These are phyloP conservation scores for Tylopilus sp. DNA, from an alignment of 768 basidiomycete genomes.

Conservation along the genomic window DNA sequence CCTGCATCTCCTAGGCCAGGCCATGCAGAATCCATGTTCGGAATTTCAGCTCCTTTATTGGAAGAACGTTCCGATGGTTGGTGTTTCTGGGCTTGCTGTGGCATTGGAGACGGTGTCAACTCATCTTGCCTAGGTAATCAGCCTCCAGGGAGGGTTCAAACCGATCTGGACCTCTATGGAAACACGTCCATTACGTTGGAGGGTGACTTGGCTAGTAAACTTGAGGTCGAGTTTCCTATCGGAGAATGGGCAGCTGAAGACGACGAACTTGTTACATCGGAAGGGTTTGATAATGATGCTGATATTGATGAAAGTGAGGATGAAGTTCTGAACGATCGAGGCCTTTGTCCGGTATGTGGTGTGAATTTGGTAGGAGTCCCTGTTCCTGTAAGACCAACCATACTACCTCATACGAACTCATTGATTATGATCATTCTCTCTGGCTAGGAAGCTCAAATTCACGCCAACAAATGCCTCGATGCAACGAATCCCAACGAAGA, in stretches of 20 bases:
- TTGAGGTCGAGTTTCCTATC: constrained; percentile 23
- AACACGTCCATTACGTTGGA: not conserved
- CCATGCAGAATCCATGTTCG: constrained; percentile 14
- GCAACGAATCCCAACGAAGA: constrained; percentile 11
- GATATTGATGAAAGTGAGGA: constrained; percentile 27
- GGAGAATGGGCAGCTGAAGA: constrained; percentile 73
- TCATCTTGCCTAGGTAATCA: constrained; percentile 1
- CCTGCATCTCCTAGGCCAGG: not conserved
- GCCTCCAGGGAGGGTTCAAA: not conserved
- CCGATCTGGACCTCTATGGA: not conserved
- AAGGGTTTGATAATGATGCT: constrained; percentile 21
- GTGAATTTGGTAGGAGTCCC: constrained; percentile 6
- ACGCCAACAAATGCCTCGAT: constrained; percentile 60
- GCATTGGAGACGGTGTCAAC: not conserved
- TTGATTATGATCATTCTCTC: constrained; percentile 4
- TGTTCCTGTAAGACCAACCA: constrained; percentile 27
- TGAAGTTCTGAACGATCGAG: not conserved
- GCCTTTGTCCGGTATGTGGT: constrained; percentile 28
- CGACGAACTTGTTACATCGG: constrained; percentile 52
- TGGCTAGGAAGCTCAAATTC: constrained; percentile 45
- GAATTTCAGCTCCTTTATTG: constrained; percentile 17
- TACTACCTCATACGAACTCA: constrained; percentile 1
- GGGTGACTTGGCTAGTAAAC: not conserved
- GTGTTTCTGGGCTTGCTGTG: constrained; percentile 6
- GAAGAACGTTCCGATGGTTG: constrained; percentile 4